phyloP scores from a whole-genome alignment of 306 rosid genomes.

The Mimosa pudica region DNA sequence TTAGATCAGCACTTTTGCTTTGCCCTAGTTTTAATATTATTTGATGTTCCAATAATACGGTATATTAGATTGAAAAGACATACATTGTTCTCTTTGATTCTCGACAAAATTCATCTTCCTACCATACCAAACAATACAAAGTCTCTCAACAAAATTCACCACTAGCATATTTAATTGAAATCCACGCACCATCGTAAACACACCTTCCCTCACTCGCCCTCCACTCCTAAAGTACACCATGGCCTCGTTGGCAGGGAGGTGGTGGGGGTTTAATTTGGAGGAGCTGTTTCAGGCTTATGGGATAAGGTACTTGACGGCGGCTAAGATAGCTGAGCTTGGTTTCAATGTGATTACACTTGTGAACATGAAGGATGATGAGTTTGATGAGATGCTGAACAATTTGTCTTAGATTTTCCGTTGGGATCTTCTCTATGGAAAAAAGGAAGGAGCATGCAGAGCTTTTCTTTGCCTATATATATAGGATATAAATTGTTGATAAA shows the following conservation, averaged over 20 bases:
- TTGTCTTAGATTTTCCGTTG: conserved; percentile 75
- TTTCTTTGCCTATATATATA: too few relatives aligned
- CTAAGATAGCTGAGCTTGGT: conserved; percentile 88
- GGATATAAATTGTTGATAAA: too few relatives aligned
- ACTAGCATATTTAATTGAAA: conserved; percentile 83
- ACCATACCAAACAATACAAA: too few relatives aligned
- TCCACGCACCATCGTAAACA: conserved; percentile 56
- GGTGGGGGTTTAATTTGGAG: conserved; percentile 54
- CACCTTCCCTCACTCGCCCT: conserved; percentile 35
- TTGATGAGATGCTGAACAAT: conserved; percentile 96
- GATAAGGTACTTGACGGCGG: conserved; percentile 77
- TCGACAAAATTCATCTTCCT: too few relatives aligned
- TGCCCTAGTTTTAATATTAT: too few relatives aligned
- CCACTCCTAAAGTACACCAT: conserved; percentile 46
- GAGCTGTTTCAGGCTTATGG: conserved; percentile 89
- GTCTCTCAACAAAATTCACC: conserved; percentile 42
- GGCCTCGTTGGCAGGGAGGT: conserved; percentile 30
- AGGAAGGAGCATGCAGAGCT: too few relatives aligned
- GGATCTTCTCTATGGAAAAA: conserved; percentile 56
- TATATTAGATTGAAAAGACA: too few relatives aligned
- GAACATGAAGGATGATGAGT: conserved; percentile 86
- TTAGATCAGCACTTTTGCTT: too few relatives aligned
- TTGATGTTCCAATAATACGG: too few relatives aligned
- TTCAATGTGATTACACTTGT: conserved; percentile 82
- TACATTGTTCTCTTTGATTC: too few relatives aligned